Evolutionary conservation across 257 asterid genomes (phyloP), one percentile per base, ranked within the genome.

Genomic region (Leptodermis oblonga): DNA sequence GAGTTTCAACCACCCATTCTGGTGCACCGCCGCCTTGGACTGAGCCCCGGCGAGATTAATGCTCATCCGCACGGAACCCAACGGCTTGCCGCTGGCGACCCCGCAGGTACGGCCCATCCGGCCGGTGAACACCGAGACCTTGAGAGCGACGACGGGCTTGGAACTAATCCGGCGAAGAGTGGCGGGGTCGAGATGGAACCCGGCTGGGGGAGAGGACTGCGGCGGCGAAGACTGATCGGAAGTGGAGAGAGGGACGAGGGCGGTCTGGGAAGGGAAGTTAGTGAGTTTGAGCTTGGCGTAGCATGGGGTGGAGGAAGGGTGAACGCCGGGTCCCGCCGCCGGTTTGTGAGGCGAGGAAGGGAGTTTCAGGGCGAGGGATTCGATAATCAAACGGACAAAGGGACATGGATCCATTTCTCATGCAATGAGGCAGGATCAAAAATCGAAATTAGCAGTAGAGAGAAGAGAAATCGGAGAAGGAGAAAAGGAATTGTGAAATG

Each of bases 401-500:
- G 98, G 98, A 73, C 97, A 92, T 14, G 98, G 98, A 92, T 92
- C 98, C 98, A 92, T 92, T 60, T 23, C 10, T 45, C 70, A 73
- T 62, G 51, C 63, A 63, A 37, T 70, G n/a, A n/a, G n/a, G 76
- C 26, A 36, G 68, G 11, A 3, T 30, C 42, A n/a, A n/a, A n/a
- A n/a, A n/a, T n/a, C n/a, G n/a, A n/a, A n/a, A n/a, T n/a, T n/a
- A n/a, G n/a, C n/a, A n/a, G n/a, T n/a, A n/a, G n/a, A n/a, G n/a
- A n/a, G n/a, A n/a, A n/a, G n/a, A n/a, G n/a, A n/a, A n/a, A n/a
- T n/a, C n/a, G n/a, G n/a, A n/a, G n/a, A n/a, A n/a, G n/a, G n/a
- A n/a, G n/a, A n/a, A n/a, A n/a, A n/a, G n/a, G n/a, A n/a, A n/a
- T n/a, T n/a, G n/a, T n/a, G n/a, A n/a, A n/a, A n/a, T n/a, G n/a